A percentile compares a stretch with the other conserved stretches of the same genome.
Evolutionary conservation across 2,329 filamentous ascomycete species (phyloP).

Genomic region (Pezizomycotina sp.): DNA sequence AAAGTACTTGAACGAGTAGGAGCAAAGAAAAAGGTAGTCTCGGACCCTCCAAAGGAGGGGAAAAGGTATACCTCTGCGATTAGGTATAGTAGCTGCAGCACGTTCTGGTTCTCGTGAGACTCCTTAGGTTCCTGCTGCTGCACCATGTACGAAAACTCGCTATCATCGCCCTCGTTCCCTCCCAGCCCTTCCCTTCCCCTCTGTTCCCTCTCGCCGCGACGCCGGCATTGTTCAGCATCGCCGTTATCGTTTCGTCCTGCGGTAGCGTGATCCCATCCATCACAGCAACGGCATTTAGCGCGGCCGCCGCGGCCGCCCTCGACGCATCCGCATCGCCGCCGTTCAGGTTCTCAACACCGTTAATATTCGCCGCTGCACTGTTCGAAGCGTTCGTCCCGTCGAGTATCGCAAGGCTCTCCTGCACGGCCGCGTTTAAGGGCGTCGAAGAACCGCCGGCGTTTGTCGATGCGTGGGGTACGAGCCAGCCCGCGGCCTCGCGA

Average conservation of each 20-base stretch:
- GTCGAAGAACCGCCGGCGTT: no score
- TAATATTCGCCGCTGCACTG: slow-evolving; percentile 12
- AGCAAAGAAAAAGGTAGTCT: no score
- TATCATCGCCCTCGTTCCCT: slow-evolving; percentile 17
- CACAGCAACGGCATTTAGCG: slow-evolving; percentile 8
- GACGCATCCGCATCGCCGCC: slow-evolving; percentile 8
- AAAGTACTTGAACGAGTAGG: no score
- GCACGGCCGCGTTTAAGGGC: no score
- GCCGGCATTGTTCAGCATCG: slow-evolving; percentile 18
- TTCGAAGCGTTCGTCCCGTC: no score
- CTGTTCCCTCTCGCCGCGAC: slow-evolving; percentile 16
- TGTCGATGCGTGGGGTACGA: no score
- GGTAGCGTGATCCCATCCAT: slow-evolving; percentile 19
- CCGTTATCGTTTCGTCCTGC: slow-evolving; percentile 13
- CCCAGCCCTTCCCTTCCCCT: slow-evolving; percentile 13
- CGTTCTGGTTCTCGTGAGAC: slow-evolving; percentile 24
- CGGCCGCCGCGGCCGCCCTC: slow-evolving; percentile 7
- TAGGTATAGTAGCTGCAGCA: slow-evolving; percentile 24
- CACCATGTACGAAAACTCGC: slow-evolving; percentile 20
- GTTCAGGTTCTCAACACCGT: slow-evolving; percentile 10
- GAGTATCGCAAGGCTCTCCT: no score
- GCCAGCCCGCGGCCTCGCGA: no score
- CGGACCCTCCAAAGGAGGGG: no score
- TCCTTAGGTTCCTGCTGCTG: slow-evolving; percentile 21
- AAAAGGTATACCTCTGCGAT: slow-evolving; percentile 24